Conservation (phyloP, 1,284 basidiomycete species). For the Anthracocystis walkeri region DNA sequence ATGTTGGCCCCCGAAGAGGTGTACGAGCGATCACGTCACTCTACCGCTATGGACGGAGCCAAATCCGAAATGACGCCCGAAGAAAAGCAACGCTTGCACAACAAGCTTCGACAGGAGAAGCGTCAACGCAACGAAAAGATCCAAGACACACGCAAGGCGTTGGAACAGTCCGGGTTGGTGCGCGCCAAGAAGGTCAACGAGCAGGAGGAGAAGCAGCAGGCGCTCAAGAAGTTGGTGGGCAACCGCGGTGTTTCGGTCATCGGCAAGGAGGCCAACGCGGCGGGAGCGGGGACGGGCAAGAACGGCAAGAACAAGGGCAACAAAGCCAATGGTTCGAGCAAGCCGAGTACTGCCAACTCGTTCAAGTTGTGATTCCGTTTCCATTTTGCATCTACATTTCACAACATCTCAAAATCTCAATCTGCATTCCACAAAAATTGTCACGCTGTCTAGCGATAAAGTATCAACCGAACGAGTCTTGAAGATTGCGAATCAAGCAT, state of each 20-base stretch:
- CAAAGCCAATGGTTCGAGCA: conserved; percentile 20
- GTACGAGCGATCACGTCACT: conserved; percentile 71
- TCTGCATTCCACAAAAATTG: neutral
- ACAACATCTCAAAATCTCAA: conserved; percentile 3
- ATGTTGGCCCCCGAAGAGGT: conserved; percentile 96
- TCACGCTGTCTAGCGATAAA: neutral
- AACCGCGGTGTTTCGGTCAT: conserved; percentile 62
- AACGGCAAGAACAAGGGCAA: conserved; percentile 37
- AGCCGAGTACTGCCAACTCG: conserved; percentile 24
- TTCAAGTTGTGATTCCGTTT: conserved; percentile 37
- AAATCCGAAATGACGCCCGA: conserved; percentile 85
- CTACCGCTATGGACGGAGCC: conserved; percentile 61
- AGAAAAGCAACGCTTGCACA: conserved; percentile 77
- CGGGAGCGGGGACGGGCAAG: conserved; percentile 30
- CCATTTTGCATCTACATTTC: conserved; percentile 2
- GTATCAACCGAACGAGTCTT: neutral
- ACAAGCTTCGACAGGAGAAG: conserved; percentile 73
- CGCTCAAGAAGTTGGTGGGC: conserved; percentile 65
- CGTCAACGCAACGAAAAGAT: conserved; percentile 80
- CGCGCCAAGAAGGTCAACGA: conserved; percentile 42
- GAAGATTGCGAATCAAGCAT: conserved; percentile 7
- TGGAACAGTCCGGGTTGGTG: conserved; percentile 75
- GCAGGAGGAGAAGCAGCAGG: conserved; percentile 65
- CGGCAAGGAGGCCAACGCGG: conserved; percentile 40
- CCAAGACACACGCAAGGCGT: conserved; percentile 75